Evolutionary conservation across 2,329 filamentous ascomycete genomes (phyloP).

Genomic region (Calcarisporium arbuscula): DNA sequence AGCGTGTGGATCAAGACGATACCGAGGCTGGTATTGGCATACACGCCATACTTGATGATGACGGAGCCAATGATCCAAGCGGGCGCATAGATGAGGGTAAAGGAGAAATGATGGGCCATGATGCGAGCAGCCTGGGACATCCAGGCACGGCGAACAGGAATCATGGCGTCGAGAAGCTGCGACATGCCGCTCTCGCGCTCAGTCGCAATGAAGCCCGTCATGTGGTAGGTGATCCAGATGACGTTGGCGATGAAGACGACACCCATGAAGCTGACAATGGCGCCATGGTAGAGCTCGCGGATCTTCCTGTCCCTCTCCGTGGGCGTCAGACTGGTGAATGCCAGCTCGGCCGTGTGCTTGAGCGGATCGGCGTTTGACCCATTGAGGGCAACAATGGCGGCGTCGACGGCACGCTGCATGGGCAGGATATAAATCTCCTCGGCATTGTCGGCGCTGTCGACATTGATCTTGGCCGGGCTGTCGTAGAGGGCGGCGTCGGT

Average conservation of each 20-base stretch:
- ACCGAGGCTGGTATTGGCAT: constrained; percentile 52
- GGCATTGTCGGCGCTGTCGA: constrained; percentile 62
- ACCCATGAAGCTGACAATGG: constrained; percentile 69
- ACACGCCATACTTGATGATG: constrained; percentile 59
- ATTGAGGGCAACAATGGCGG: constrained; percentile 57
- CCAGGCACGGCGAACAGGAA: constrained; percentile 69
- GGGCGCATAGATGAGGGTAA: constrained; percentile 72
- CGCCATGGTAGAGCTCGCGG: constrained; percentile 60
- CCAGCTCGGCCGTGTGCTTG: constrained; percentile 53
- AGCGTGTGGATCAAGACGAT: constrained; percentile 72
- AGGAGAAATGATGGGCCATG: constrained; percentile 71
- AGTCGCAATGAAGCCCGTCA: constrained; percentile 77
- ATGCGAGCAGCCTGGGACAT: constrained; percentile 72
- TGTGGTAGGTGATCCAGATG: constrained; percentile 78
- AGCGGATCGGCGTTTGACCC: constrained; percentile 31
- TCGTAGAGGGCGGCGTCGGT: constrained; percentile 60
- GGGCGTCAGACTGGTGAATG: constrained; percentile 67
- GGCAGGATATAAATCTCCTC: constrained; percentile 73
- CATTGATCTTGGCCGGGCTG: constrained; percentile 56
- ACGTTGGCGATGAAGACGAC: constrained; percentile 75
- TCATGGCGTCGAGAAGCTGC: constrained; percentile 86
- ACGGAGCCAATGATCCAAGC: constrained; percentile 75
- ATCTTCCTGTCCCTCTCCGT: constrained; percentile 61
- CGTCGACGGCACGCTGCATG: constrained; percentile 71
- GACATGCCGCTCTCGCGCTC: constrained; percentile 86